Percentiles rank a stretch among this genome's conserved stretches.
Evolutionary conservation across 805 yeast species (phyloP).

Genomic region (Yarrowia osloensis): DNA sequence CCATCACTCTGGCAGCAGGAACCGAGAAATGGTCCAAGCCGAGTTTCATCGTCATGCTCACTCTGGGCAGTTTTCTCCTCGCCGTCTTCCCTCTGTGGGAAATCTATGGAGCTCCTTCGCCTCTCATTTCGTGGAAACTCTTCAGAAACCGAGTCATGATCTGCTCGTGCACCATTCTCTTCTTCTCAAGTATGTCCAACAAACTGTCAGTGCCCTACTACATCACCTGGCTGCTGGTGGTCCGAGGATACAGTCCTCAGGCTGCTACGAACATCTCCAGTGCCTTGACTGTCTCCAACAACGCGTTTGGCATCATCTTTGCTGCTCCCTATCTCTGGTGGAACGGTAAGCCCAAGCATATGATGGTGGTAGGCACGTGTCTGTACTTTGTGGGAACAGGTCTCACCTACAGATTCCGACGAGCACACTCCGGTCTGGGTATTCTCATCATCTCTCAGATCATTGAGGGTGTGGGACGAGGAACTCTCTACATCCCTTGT

Average conservation of each 20-base stretch:
- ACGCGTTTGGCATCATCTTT: not conserved
- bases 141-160: conserved; percentile 15
- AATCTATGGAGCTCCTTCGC: not conserved
- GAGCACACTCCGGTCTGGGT: not conserved
- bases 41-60: conserved; percentile 5
- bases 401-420: not conserved
- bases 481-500: conserved; percentile 3
- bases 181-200: not conserved
- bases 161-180: not conserved
- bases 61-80: not conserved
- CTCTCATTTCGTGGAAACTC: conserved; percentile 9
- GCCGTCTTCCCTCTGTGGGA: not conserved
- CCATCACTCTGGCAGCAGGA: conserved; percentile 23
- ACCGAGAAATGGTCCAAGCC: conserved; percentile 6
- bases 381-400: conserved; percentile 1
- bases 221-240: conserved; percentile 20
- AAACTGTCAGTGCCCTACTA: conserved; percentile 5
- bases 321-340: conserved; percentile 21
- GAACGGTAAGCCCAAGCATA: not conserved
- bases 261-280: conserved; percentile 4
- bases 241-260: not conserved
- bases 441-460: not conserved
- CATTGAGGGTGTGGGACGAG: conserved; percentile 12
- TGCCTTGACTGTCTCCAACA: not conserved
- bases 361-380: conserved; percentile 1